Percentiles rank a stretch among this genome's conserved stretches.
phyloP scores from a whole-genome alignment of 805 yeast genomes.

The Pichia nakasei region DNA sequence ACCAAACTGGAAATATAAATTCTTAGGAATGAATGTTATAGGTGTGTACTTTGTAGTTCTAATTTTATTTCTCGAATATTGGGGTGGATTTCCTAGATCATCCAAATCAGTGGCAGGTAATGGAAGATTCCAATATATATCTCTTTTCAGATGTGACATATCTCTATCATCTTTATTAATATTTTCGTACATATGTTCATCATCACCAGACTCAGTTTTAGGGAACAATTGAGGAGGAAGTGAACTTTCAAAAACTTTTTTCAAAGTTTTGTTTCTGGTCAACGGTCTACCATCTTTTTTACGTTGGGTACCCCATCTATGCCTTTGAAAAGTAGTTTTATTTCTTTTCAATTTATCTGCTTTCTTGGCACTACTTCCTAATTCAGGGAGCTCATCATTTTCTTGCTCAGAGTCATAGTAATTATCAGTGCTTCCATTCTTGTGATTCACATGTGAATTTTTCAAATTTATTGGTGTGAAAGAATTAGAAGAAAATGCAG shows the following conservation, averaged over 20 bases:
- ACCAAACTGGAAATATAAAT: constrained; percentile 67
- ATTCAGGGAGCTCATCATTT: constrained; percentile 12
- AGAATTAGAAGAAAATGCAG: constrained; percentile 9
- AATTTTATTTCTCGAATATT: constrained; percentile 83
- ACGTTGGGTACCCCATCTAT: constrained; percentile 89
- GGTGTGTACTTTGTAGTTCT: constrained; percentile 96
- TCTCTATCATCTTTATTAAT: constrained; percentile 19
- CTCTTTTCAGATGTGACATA: constrained; percentile 29
- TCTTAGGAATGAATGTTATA: constrained; percentile 77
- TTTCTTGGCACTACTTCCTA: constrained; percentile 1
- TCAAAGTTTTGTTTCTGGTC: constrained; percentile 51
- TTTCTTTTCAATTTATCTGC: constrained; percentile 6
- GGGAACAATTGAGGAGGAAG: constrained; percentile 15
- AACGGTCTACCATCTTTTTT: constrained; percentile 60
- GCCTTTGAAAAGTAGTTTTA: constrained; percentile 56
- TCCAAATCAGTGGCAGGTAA: constrained; percentile 52
- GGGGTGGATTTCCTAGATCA: constrained; percentile 43
- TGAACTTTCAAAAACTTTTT: constrained; percentile 17
- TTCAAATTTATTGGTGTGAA: constrained; percentile 9
- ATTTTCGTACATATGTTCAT: constrained; percentile 26
- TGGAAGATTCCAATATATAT: constrained; percentile 49
- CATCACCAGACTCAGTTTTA: constrained; percentile 13
- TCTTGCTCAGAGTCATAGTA: constrained; percentile 8
- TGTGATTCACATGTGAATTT: constrained; percentile 9
- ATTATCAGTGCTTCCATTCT: neutral